Base-by-base conservation (phyloP, 2,329 filamentous ascomycete species). In the Ramularia endophylla region DNA sequence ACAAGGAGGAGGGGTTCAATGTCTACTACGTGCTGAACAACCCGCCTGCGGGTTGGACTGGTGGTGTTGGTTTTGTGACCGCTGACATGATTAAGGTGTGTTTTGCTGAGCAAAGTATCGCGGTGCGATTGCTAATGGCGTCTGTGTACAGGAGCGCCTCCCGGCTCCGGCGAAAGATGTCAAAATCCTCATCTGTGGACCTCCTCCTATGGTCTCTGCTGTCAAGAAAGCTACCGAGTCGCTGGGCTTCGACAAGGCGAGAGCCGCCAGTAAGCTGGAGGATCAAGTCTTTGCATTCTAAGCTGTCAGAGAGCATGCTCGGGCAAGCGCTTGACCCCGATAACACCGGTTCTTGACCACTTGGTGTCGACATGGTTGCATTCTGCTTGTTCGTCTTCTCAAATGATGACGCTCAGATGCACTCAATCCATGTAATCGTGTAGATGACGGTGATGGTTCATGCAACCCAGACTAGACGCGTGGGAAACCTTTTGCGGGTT, bases 231-330 rank as follows among this genome's bases (percentile, higher is more conserved):
- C 87, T 5, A 83, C 89, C 37, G 87, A 94, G 69, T 76, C 79
- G 50, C 76, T 97, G 15, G 92, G 92, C 44, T 98, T 84, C 74
- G 78, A 86, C 62, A 97, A 97, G 77, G 86, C 92, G 30, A 80
- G 82, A 47, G 87, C 90, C 32, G 89, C 97, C 58, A 95, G 89
- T 81, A 97, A 97, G 79, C 81, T 97, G 40, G 85, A 90, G 64
- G 92, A 98, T 66, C 92, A 97, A 69, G 87, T 98, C 55, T 98
- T 98, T 72, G 88, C 87, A 62, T 98, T 98, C 70, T 88, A 63
- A 19, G 17, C 32, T 11, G 22, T 25, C n/a, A n/a, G n/a, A n/a
- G n/a, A n/a, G n/a, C n/a, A n/a, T n/a, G n/a, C n/a, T n/a, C n/a
- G n/a, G n/a, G n/a, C n/a, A n/a, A n/a, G n/a, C n/a, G n/a, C n/a